Conservation (phyloP, 2,329 filamentous ascomycete genomes). For the Xylariaceae sp. region DNA sequence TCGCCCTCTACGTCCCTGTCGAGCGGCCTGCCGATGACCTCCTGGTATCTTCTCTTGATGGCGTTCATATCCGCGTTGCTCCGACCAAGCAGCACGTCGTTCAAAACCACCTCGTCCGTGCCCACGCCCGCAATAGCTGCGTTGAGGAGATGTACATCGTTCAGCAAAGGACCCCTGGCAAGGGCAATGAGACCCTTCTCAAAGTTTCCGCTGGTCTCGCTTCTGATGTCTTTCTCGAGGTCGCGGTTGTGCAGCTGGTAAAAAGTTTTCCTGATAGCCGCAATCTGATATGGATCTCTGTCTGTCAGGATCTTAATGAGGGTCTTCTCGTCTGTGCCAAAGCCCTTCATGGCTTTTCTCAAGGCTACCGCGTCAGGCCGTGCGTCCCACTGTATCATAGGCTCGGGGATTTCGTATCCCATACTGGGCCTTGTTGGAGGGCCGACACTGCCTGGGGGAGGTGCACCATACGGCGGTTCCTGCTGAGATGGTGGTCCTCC, state of each 20-base stretch:
- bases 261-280: constrained; percentile 63
- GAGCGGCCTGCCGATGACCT: constrained; percentile 59
- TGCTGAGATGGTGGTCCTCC: constrained; percentile 34
- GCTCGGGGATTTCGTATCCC: constrained; percentile 68
- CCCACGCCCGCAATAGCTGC: constrained; percentile 72
- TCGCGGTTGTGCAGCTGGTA: constrained; percentile 58
- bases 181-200: constrained; percentile 69
- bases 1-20: constrained; percentile 71
- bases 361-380: constrained; percentile 63
- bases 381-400: constrained; percentile 61
- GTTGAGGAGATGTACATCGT: constrained; percentile 67
- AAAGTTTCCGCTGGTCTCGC: constrained; percentile 71
- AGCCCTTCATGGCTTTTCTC: constrained; percentile 83
- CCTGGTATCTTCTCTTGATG: constrained; percentile 75
- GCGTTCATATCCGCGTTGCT: constrained; percentile 83
- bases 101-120: constrained; percentile 80
- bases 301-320: constrained; percentile 65
- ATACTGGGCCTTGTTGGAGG: constrained; percentile 60
- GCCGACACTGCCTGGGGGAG: constrained; percentile 22
- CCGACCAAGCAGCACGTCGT: constrained; percentile 77
- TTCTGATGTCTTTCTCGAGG: constrained; percentile 68
- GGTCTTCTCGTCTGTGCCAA: constrained; percentile 79
- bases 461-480: constrained; percentile 29
- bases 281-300: constrained; percentile 74
- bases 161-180: constrained; percentile 69